Evolutionary conservation across 805 yeast genomes (phyloP).

Genomic region (Limtongia smithiae): DNA sequence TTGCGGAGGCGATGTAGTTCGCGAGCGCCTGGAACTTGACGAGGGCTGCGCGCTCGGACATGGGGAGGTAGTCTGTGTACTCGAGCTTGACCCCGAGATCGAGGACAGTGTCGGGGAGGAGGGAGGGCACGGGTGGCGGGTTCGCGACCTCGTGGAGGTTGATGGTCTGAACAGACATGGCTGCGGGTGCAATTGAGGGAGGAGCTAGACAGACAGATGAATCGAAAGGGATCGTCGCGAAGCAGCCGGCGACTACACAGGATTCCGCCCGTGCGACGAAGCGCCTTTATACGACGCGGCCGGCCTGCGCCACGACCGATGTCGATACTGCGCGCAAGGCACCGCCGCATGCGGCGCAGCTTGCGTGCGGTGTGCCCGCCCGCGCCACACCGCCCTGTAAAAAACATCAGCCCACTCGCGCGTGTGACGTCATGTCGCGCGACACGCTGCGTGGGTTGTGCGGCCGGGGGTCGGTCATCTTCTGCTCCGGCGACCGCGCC

Average conservation of each 20-base stretch:
- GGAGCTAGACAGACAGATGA: slow-evolving; percentile 2
- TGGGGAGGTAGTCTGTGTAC: slow-evolving; percentile 18
- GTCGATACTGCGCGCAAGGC: not conserved
- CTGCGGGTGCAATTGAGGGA: not conserved
- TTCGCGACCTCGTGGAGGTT: slow-evolving; percentile 16
- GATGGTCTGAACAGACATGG: not conserved
- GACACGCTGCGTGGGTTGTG: too few relatives aligned
- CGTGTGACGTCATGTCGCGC: slow-evolving; percentile 1
- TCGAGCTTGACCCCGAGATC: slow-evolving; percentile 19
- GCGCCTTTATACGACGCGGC: too few relatives aligned
- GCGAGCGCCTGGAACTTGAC: slow-evolving; percentile 25
- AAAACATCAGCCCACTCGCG: slow-evolving; percentile 11
- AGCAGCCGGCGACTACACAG: not conserved
- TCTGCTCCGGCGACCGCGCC: too few relatives aligned
- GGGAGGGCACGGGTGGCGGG: slow-evolving; percentile 26
- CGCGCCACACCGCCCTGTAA: too few relatives aligned
- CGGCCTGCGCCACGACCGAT: not conserved
- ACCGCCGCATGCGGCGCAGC: slow-evolving; percentile 2
- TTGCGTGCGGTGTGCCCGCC: slow-evolving; percentile 3
- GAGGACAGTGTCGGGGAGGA: slow-evolving; percentile 24
- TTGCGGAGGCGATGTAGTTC: slow-evolving; percentile 26
- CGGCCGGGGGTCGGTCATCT: too few relatives aligned
- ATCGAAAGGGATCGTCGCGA: not conserved
- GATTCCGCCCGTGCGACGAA: too few relatives aligned
- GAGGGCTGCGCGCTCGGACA: slow-evolving; percentile 20